Evolutionary conservation across 2,329 filamentous ascomycete species (phyloP).

Genomic region (Pseudomassariella vexata): DNA sequence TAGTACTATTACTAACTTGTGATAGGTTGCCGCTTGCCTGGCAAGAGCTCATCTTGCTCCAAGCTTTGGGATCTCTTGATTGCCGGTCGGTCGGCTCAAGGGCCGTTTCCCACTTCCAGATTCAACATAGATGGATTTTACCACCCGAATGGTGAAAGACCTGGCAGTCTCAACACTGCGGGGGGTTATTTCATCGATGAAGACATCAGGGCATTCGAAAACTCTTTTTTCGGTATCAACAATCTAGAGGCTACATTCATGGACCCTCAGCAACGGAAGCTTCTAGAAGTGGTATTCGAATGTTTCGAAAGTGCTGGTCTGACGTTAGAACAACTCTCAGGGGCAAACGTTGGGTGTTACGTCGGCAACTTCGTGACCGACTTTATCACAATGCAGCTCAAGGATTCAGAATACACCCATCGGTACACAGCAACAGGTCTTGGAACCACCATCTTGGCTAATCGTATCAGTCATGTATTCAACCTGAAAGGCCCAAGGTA

Average conservation of each 20-base stretch:
- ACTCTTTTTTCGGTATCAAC: conserved; percentile 23
- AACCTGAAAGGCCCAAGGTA: conserved; percentile 23
- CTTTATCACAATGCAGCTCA: conserved; percentile 8
- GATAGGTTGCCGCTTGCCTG: conserved; percentile 16
- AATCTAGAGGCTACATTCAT: conserved; percentile 21
- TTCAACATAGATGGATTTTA: conserved; percentile 16
- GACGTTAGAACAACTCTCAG: conserved; percentile 7
- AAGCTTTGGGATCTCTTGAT: conserved; percentile 16
- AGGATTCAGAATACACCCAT: conserved; percentile 17
- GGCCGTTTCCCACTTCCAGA: conserved; percentile 9
- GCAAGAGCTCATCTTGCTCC: conserved; percentile 8
- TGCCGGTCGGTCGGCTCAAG: conserved; percentile 10
- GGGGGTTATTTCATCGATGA: conserved; percentile 24
- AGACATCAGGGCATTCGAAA: conserved; percentile 19
- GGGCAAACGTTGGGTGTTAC: conserved; percentile 14
- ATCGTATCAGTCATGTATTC: conserved; percentile 26
- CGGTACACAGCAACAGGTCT: conserved; percentile 21
- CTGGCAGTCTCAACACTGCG: conserved; percentile 6
- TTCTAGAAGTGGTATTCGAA: conserved; percentile 30
- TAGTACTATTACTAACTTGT: not conserved
- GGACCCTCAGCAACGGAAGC: conserved; percentile 24
- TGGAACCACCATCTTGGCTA: conserved; percentile 19
- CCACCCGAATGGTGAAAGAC: conserved; percentile 7
- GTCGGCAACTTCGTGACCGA: conserved; percentile 21
- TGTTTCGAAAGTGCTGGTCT: conserved; percentile 14